Base-by-base conservation (phyloP, 208 protist genomes). In the Trypanosoma boissoni region DNA sequence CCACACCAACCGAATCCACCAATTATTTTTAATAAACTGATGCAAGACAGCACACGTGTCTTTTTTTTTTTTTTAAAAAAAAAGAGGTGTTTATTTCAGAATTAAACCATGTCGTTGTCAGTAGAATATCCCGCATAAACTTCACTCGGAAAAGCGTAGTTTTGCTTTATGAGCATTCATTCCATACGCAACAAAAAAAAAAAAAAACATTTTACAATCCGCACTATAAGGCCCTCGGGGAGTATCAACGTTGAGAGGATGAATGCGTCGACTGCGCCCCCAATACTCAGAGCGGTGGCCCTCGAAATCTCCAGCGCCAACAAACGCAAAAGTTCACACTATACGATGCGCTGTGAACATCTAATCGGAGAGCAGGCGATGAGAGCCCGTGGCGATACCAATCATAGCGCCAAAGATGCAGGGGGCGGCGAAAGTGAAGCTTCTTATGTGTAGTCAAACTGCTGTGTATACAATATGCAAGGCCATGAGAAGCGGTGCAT, bases 131-230 rank as follows among this genome's bases (percentile, higher is more conserved):
- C 69, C 37, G 93, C 78, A 56, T 95, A 83, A 37, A 95, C 88
- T 58, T 83, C 83, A 18, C 83, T 83, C 10, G 82, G 76, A 18
- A 94, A 72, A 21, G 70, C 77, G 60, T 83, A 87, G 61, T 94
- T 83, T 73, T 94, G 89, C 80, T 96, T 94, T 71, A 95, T 88
- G 44, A 95, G 76, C 78, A 97, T 91, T 89, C 92, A 97, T 8
- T 90, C 92, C 55, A 94, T 78, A 76, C 96, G 92, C 41, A 85
- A 88, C 51, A 86, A 97, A 44, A 84, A 80, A 60, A 97, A 85
- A 88, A 56, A 86, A 97, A 44, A 84, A 80, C 60, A 97, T 96
- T 23, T 86, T 85, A 44, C 88, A 79, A 45, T 77, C 88, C 18
- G 90, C 86, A 71, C 96, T 90, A 72, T 97, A 94, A 26, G 92